These are phyloP conservation scores for Naganishia kalamii DNA, from an alignment of 768 basidiomycete genomes.

Conservation along the genomic window DNA sequence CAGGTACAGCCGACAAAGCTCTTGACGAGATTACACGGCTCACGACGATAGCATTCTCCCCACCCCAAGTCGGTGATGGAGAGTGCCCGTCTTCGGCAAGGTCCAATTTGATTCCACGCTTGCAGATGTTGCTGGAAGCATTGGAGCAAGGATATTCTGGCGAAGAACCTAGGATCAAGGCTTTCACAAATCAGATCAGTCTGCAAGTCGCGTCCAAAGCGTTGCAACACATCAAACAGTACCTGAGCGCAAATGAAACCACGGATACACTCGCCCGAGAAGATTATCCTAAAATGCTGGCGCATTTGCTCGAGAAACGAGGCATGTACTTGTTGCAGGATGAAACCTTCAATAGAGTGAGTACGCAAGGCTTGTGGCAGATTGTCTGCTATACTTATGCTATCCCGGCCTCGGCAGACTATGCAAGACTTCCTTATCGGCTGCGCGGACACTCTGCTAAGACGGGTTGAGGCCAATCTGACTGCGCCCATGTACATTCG, in stretches of 20 bases:
- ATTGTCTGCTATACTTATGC: background rate
- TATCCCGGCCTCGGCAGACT: background rate
- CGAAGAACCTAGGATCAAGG: background rate
- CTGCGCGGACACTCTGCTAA: background rate
- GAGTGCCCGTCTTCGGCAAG: background rate
- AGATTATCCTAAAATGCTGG: slow-evolving; percentile 14
- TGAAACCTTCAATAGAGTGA: background rate
- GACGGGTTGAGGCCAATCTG: background rate
- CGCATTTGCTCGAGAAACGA: background rate
- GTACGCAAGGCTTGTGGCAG: background rate
- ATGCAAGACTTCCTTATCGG: background rate
- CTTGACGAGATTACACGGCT: background rate
- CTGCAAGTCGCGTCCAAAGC: background rate
- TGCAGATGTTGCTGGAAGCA: slow-evolving; percentile 18
- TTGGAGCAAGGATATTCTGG: slow-evolving; percentile 11
- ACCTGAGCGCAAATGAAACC: background rate
- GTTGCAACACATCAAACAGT: background rate
- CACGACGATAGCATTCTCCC: background rate
- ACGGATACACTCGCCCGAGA: background rate
- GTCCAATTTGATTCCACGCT: slow-evolving; percentile 1
- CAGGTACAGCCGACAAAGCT: background rate
- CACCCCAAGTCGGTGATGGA: too few species aligned
- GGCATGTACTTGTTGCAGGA: background rate
- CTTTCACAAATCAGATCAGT: background rate
- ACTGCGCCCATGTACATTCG: slow-evolving; percentile 3